Percentiles rank a stretch among this genome's conserved stretches.
Conservation (phyloP, 306 rosid species). For the Amphicarpaea edgeworthii region DNA sequence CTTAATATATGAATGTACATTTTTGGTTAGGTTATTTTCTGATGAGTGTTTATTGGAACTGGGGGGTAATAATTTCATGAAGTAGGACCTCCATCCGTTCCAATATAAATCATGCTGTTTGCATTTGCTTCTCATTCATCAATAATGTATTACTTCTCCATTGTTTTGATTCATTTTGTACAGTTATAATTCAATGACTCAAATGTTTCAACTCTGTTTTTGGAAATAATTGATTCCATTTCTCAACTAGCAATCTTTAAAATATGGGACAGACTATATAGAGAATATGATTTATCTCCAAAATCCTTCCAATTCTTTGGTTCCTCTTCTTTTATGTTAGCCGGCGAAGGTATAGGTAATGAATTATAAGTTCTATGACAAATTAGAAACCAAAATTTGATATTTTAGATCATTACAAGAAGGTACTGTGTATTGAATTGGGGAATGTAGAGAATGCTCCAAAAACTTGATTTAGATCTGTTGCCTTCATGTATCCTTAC, state of each 20-base stretch:
- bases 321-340: background rate
- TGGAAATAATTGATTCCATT: slow-evolving; percentile 10
- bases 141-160: background rate
- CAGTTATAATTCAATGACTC: slow-evolving; percentile 14
- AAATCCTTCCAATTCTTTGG: background rate
- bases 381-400: slow-evolving; percentile 4
- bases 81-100: slow-evolving; percentile 23
- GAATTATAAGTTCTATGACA: background rate
- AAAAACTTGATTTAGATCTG: background rate
- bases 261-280: background rate
- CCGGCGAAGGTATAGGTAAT: background rate
- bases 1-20: slow-evolving; percentile 15
- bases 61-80: background rate
- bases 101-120: background rate
- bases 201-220: background rate
- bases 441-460: background rate
- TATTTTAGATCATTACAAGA: slow-evolving; percentile 8
- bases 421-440: background rate
- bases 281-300: slow-evolving; percentile 18
- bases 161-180: slow-evolving; percentile 5
- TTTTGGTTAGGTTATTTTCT: slow-evolving; percentile 27
- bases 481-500: background rate
- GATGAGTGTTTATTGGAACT: slow-evolving; percentile 11
- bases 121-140: slow-evolving; percentile 16
- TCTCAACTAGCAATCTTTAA: slow-evolving; percentile 1